Percentiles rank a stretch among this genome's conserved stretches.
Conservation (phyloP, 495 filamentous ascomycete genomes). For the Amniculicola lignicola region DNA sequence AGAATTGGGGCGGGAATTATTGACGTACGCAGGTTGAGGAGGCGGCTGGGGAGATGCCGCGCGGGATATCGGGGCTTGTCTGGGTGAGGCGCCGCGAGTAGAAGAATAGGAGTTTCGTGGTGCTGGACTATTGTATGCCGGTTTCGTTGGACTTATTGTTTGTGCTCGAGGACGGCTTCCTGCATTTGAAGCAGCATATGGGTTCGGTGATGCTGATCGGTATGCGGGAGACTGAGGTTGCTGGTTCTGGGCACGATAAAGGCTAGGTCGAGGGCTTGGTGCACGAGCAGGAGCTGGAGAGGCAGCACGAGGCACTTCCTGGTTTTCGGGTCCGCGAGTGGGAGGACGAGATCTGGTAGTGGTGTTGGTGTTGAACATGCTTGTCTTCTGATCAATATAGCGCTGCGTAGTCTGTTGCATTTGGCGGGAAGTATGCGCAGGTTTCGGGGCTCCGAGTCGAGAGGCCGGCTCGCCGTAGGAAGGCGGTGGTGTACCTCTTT, state of each 20-base stretch:
- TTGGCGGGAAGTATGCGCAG: constrained; percentile 82
- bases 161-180: constrained; percentile 37
- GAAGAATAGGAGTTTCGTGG: constrained; percentile 57
- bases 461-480: constrained; percentile 73
- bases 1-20: constrained; percentile 19
- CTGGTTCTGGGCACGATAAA: constrained; percentile 37
- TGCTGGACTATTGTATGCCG: constrained; percentile 43
- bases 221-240: constrained; percentile 17
- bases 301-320: constrained; percentile 34
- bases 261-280: constrained; percentile 49
- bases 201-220: constrained; percentile 46
- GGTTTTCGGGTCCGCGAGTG: constrained; percentile 18
- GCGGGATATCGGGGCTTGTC: constrained; percentile 47
- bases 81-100: constrained; percentile 45
- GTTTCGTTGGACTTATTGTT: constrained; percentile 51
- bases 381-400: constrained; percentile 77
- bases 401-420: constrained; percentile 92
- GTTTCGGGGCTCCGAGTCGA: constrained; percentile 82
- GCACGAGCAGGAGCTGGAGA: constrained; percentile 37
- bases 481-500: constrained; percentile 74
- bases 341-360: constrained; percentile 36
- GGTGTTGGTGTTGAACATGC: constrained; percentile 65
- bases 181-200: constrained; percentile 39
- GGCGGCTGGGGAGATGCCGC: constrained; percentile 56
- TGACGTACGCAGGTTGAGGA: constrained; percentile 2